These are phyloP conservation scores for Ophidiomyces ophidiicola DNA, from an alignment of 2,329 filamentous ascomycete species.

Conservation along the genomic window DNA sequence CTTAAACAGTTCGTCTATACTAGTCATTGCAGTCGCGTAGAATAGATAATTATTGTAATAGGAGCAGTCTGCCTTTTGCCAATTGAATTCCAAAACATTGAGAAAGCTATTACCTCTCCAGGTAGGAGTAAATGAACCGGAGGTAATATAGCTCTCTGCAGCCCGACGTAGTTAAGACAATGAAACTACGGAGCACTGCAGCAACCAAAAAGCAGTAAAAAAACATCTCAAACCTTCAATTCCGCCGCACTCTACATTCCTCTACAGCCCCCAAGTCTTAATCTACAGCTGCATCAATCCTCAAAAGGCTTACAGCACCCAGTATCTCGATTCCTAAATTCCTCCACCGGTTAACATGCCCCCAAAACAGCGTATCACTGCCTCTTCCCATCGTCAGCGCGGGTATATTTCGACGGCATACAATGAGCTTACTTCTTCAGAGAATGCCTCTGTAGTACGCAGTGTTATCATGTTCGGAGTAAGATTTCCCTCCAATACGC, in stretches of 20 bases:
- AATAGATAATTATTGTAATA: neutral
- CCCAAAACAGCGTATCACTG: slow-evolving; percentile 47
- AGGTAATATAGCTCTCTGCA: slow-evolving; percentile 1
- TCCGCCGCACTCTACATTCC: neutral
- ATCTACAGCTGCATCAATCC: slow-evolving; percentile 7
- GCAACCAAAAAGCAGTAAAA: neutral
- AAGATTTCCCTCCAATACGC: slow-evolving; percentile 27
- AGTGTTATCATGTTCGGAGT: slow-evolving; percentile 58
- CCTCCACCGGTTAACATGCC: slow-evolving; percentile 40
- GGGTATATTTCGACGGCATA: slow-evolving; percentile 50
- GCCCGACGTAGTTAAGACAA: slow-evolving; percentile 1
- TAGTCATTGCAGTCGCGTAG: slow-evolving; percentile 37
- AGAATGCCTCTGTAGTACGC: slow-evolving; percentile 57
- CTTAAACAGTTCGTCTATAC: slow-evolving; percentile 52
- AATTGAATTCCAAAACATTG: neutral
- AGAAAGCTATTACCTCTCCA: neutral
- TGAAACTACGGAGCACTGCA: neutral
- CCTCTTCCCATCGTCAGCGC: slow-evolving; percentile 33
- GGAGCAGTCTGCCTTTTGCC: neutral
- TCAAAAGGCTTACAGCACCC: slow-evolving; percentile 3
- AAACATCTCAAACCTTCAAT: neutral
- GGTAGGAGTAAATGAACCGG: neutral
- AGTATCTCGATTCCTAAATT: neutral
- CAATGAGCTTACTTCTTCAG: slow-evolving; percentile 50
- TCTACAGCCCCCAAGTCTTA: neutral